phyloP scores from a whole-genome alignment of 371 early-diverging fungal genomes.

The Mucor velutinosus region DNA sequence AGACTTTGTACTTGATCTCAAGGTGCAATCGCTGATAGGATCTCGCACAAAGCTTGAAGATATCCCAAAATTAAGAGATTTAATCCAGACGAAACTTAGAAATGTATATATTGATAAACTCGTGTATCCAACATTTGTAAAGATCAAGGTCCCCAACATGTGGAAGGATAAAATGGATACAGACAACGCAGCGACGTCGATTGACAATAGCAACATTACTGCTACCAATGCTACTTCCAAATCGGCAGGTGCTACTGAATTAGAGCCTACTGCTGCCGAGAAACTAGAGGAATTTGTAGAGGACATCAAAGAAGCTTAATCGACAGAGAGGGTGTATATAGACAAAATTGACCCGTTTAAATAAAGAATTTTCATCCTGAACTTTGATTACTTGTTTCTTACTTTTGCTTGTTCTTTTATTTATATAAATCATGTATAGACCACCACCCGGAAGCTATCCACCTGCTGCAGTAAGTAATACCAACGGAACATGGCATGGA shows the following conservation, averaged over 20 bases:
- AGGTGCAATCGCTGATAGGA: conserved; percentile 86
- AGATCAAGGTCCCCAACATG: conserved; percentile 52
- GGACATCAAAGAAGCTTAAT: conserved; percentile 35
- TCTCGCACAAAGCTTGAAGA: conserved; percentile 93
- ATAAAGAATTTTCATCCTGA: not conserved
- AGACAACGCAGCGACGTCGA: not conserved
- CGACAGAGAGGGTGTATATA: not conserved
- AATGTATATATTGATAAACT: conserved; percentile 70
- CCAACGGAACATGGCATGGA: no score
- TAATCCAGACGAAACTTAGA: conserved; percentile 76
- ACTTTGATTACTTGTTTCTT: no score
- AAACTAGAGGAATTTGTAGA: conserved; percentile 41
- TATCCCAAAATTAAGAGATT: conserved; percentile 85
- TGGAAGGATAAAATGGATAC: conserved; percentile 34
- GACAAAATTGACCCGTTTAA: not conserved
- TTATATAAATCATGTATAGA: conserved; percentile 24
- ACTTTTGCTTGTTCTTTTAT: not conserved
- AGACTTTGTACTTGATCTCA: conserved; percentile 82
- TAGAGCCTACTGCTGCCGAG: conserved; percentile 25
- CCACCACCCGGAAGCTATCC: conserved; percentile 27
- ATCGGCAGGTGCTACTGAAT: not conserved
- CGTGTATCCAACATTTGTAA: conserved; percentile 64
- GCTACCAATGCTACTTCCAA: not conserved
- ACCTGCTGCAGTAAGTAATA: conserved; percentile 12
- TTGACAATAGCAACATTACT: not conserved